Evolutionary conservation across 345 rosid genomes (phyloP).

Genomic region (Gynandropsis gynandra): DNA sequence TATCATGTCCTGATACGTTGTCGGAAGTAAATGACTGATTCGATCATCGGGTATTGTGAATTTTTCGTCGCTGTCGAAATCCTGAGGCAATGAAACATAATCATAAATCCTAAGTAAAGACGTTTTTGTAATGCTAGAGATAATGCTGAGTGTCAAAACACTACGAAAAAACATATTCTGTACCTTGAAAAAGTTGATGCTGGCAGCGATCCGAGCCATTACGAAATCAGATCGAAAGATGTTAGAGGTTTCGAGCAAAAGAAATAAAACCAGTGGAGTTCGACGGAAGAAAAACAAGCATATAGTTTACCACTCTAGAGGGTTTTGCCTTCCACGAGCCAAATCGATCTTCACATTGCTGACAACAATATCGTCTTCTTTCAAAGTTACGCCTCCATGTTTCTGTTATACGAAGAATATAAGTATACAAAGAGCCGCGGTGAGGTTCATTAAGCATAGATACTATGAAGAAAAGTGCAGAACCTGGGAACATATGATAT

Average conservation of each 20-base stretch:
- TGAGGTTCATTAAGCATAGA: background rate
- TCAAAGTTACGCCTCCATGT: slow-evolving; percentile 47
- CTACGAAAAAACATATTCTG: background rate
- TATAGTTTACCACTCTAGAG: slow-evolving; percentile 61
- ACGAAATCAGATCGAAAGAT: background rate
- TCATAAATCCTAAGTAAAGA: too few relatives aligned
- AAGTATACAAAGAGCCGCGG: slow-evolving; percentile 1
- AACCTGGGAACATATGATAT: slow-evolving; percentile 93
- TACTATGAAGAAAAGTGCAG: background rate
- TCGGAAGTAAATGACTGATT: slow-evolving; percentile 82
- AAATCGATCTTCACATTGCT: slow-evolving; percentile 84
- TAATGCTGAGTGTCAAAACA: slow-evolving; percentile 1
- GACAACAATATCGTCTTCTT: slow-evolving; percentile 73
- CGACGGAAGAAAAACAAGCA: slow-evolving; percentile 11
- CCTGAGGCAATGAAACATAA: slow-evolving; percentile 37
- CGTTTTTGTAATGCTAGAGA: background rate
- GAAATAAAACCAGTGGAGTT: background rate
- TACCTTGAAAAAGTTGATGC: slow-evolving; percentile 96
- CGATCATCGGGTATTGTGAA: slow-evolving; percentile 63
- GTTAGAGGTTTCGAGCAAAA: slow-evolving; percentile 11
- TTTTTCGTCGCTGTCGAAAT: slow-evolving; percentile 70
- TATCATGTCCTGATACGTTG: slow-evolving; percentile 80
- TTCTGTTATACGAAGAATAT: slow-evolving; percentile 36
- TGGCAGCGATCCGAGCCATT: slow-evolving; percentile 29
- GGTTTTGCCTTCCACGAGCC: slow-evolving; percentile 79